Evolutionary conservation across 1,284 basidiomycete genomes (phyloP).

Genomic region (Cryptococcus sp.): DNA sequence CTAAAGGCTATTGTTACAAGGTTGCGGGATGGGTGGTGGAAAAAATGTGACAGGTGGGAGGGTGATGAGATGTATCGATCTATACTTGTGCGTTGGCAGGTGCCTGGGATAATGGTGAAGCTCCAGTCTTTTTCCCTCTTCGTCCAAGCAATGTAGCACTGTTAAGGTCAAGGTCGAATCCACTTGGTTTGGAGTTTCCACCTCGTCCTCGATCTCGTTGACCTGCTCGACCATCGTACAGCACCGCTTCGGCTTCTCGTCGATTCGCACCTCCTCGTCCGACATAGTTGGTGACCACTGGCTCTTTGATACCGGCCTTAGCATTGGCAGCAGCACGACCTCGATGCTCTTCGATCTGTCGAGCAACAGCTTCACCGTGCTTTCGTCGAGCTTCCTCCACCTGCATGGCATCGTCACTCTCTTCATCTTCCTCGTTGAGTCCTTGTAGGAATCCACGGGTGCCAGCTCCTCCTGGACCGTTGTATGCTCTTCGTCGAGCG

Average conservation of each 20-base stretch:
- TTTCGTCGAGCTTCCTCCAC: conserved; percentile 53
- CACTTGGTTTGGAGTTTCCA: conserved; percentile 18
- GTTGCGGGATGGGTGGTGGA: too few relatives aligned
- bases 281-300: conserved; percentile 47
- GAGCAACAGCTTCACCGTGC: conserved; percentile 51
- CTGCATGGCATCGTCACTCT: conserved; percentile 54
- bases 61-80: too few relatives aligned
- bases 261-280: conserved; percentile 49
- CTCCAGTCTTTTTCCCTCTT: conserved; percentile 39
- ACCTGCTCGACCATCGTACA: conserved; percentile 69
- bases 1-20: too few relatives aligned
- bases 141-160: conserved; percentile 74
- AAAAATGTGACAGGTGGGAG: too few relatives aligned
- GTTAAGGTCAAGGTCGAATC: conserved; percentile 78
- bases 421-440: conserved; percentile 90
- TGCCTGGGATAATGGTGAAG: conserved; percentile 22
- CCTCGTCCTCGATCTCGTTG: conserved; percentile 58
- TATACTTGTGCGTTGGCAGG: conserved; percentile 5
- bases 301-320: conserved; percentile 48
- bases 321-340: conserved; percentile 44
- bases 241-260: conserved; percentile 49
- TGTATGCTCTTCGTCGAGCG: conserved; percentile 72
- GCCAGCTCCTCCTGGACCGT: conserved; percentile 70
- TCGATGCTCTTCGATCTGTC: conserved; percentile 46
- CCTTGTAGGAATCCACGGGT: conserved; percentile 73